phyloP scores from a whole-genome alignment of 192 early-diverging fungal species.

The Haplosporangium gracile region DNA sequence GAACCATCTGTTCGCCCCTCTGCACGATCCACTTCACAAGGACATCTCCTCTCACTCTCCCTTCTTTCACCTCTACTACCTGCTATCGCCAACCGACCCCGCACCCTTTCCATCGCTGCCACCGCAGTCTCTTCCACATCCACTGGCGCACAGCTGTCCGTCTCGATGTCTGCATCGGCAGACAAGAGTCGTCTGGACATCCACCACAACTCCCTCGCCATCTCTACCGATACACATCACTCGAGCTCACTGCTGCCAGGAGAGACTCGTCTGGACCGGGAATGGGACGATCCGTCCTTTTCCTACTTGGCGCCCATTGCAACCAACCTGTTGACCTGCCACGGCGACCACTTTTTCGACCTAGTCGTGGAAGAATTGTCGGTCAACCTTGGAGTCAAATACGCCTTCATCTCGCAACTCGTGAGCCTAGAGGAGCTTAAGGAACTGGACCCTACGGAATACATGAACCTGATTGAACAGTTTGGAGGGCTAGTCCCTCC shows the following conservation, averaged over 20 bases:
- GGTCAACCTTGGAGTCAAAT: constrained; percentile 42
- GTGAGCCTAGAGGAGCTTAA: constrained; percentile 54
- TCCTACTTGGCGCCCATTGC: constrained; percentile 46
- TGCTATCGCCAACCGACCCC: neutral
- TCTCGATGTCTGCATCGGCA: constrained; percentile 42
- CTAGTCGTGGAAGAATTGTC: constrained; percentile 40
- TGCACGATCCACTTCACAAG: constrained; percentile 34
- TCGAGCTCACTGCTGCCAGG: constrained; percentile 9
- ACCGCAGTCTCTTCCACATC: constrained; percentile 43
- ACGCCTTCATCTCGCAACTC: constrained; percentile 48
- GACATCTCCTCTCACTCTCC: constrained; percentile 18
- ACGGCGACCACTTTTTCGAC: constrained; percentile 50
- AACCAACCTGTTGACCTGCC: constrained; percentile 35
- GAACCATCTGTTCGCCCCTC: constrained; percentile 2
- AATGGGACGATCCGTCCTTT: constrained; percentile 44
- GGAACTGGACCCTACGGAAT: constrained; percentile 52
- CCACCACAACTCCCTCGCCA: constrained; percentile 32
- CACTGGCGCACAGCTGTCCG: constrained; percentile 36
- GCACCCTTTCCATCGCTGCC: constrained; percentile 26
- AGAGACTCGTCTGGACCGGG: constrained; percentile 18
- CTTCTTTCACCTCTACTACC: neutral
- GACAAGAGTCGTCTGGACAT: constrained; percentile 41
- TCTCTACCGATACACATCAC: neutral
- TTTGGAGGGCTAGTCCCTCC: constrained; percentile 47
- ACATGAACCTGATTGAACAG: constrained; percentile 45